Base-by-base conservation (phyloP, 768 basidiomycete genomes). In the Lentinula raphanica region DNA sequence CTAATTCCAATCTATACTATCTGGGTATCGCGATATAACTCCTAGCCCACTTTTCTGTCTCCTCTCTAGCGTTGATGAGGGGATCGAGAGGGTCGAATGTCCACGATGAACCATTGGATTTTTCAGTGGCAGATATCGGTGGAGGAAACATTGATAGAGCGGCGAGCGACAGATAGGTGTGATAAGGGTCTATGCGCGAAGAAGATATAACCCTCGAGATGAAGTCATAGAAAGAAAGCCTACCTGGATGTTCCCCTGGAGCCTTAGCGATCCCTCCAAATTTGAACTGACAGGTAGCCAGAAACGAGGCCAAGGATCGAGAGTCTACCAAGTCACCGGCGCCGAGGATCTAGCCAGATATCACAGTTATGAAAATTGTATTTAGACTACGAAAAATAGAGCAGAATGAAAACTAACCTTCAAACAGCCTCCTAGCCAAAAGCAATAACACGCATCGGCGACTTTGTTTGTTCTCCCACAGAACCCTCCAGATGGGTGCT, bases 371-470 rank as follows among this genome's bases (percentile, higher is more conserved):
- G 36, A 21, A 23, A 23, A 48, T 57, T 21, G 36, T 25, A 50
- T 15, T 8, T 23, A 48, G 21, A 32, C 21, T 6, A 54, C 5
- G 39, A 19, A n/a, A 49, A 51, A 49, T 49, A 1, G 46, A 51
- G 49, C 49, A 1, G 46, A 17, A 29, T 28, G 17, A 28, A 38
- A 28, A 32, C 82, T 53, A 61, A 95, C 95, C 66, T 81, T 71
- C 9, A 98, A 71, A 0, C 91, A 79, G 8, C 86, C 94, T 3
- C 91, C 88, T 63, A 88, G 89, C 96, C 96, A 99, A 70, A 97
- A 98, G 62, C 90, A 92, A 71, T 99, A 99, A 69, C 96, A 99
- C 2, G 94, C 91, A 62, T 98, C 96, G 5, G 88, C 82, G 3
- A 79, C 76, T 72, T 99, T 99, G 58, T 85, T 87, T 1, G 93